Conservation (phyloP, 179 eudicot species). For the Sideroxylon spinosum region DNA sequence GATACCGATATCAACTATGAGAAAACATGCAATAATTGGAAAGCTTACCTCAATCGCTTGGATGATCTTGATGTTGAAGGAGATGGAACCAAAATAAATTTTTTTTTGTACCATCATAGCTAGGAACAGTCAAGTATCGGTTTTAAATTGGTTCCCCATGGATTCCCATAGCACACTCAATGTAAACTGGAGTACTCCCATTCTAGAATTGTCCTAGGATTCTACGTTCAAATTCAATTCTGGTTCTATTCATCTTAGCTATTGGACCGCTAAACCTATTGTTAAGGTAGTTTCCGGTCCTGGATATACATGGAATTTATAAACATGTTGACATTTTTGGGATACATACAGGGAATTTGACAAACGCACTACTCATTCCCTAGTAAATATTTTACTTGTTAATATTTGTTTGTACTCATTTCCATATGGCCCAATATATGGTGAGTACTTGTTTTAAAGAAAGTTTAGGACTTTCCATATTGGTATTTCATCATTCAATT, state of each 20-base stretch:
- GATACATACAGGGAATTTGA: neutral
- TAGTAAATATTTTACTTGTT: neutral
- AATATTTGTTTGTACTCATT: neutral
- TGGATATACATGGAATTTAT: neutral
- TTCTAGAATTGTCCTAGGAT: too few relatives aligned
- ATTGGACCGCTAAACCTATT: too few relatives aligned
- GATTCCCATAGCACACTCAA: too few relatives aligned
- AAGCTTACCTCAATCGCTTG: neutral
- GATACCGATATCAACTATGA: too few relatives aligned
- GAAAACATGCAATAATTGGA: neutral
- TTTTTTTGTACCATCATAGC: neutral
- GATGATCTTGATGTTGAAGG: neutral
- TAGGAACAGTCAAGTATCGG: neutral
- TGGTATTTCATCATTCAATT: conserved; percentile 5
- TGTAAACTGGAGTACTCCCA: too few relatives aligned
- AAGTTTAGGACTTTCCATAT: too few relatives aligned
- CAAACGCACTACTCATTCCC: too few relatives aligned
- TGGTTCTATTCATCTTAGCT: too few relatives aligned
- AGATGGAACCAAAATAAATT: neutral
- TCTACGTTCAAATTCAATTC: too few relatives aligned
- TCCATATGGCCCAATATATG: neutral
- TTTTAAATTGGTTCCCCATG: too few relatives aligned
- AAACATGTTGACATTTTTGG: neutral
- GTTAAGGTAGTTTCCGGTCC: neutral
- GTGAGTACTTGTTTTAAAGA: neutral